A percentile compares a stretch with the other conserved stretches of the same genome.
Conservation (phyloP, 768 basidiomycete species). For the Kwoniella dejecticola region DNA sequence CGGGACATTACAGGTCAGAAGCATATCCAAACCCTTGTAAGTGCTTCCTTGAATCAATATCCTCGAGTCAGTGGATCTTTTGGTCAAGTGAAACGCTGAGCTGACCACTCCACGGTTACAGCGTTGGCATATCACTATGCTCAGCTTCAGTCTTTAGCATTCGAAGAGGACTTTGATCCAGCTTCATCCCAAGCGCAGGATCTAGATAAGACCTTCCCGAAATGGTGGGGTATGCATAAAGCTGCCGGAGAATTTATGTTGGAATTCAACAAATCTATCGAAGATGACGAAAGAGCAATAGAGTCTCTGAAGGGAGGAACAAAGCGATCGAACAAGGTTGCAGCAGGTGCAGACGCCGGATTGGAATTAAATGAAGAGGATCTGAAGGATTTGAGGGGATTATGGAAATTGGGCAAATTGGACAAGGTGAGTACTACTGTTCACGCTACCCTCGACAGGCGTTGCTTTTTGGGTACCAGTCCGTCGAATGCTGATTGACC, state of each 20-base stretch:
- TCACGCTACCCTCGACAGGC: neutral
- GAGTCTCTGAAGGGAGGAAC: conserved; percentile 54
- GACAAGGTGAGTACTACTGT: conserved; percentile 63
- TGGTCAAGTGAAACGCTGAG: neutral
- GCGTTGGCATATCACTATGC: conserved; percentile 85
- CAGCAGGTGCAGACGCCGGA: neutral
- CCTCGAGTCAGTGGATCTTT: neutral
- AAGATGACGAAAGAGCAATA: conserved; percentile 67
- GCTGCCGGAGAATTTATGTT: conserved; percentile 65
- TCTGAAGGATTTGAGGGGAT: conserved; percentile 73
- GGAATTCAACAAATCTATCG: conserved; percentile 70
- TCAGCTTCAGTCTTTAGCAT: conserved; percentile 87
- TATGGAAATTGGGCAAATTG: conserved; percentile 65
- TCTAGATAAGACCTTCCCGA: conserved; percentile 79
- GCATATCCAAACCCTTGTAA: conserved; percentile 70
- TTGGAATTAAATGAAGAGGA: conserved; percentile 66
- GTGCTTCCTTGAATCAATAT: conserved; percentile 38
- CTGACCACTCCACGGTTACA: conserved; percentile 43
- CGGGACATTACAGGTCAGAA: conserved; percentile 74
- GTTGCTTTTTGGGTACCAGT: no score
- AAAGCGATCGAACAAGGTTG: conserved; percentile 27
- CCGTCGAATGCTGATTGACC: no score
- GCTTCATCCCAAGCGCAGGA: conserved; percentile 56
- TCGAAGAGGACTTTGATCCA: conserved; percentile 82
- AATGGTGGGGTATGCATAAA: conserved; percentile 75